Evolutionary conservation across 176 grass and related monocot genomes (phyloP).

Genomic region (Avena insularis): DNA sequence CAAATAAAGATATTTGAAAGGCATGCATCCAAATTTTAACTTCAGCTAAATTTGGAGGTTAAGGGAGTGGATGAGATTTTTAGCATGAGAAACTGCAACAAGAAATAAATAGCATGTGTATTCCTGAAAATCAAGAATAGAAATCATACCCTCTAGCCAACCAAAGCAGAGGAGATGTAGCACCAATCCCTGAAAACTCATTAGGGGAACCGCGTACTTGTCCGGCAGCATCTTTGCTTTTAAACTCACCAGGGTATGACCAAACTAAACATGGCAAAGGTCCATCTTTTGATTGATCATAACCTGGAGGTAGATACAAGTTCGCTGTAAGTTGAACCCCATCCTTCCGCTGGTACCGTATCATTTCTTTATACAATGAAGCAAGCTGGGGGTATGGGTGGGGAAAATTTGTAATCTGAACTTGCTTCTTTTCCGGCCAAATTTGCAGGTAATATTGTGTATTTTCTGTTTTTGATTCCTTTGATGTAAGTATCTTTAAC

Average conservation of each 20-base stretch:
- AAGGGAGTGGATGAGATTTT: neutral
- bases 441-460: slow-evolving; percentile 90
- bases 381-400: slow-evolving; percentile 96
- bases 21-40: neutral
- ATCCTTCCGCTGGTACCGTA: slow-evolving; percentile 91
- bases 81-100: slow-evolving; percentile 2
- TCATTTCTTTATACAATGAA: slow-evolving; percentile 95
- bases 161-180: slow-evolving; percentile 95
- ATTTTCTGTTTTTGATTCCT: slow-evolving; percentile 99
- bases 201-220: slow-evolving; percentile 99
- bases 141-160: slow-evolving; percentile 92
- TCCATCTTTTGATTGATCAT: slow-evolving; percentile 77
- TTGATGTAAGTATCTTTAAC: slow-evolving; percentile 91
- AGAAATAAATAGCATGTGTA: slow-evolving; percentile 28
- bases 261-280: slow-evolving; percentile 93
- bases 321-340: slow-evolving; percentile 97
- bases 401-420: slow-evolving; percentile 97
- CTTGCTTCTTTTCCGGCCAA: slow-evolving; percentile 89
- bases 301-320: slow-evolving; percentile 92
- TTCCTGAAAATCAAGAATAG: slow-evolving; percentile 46
- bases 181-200: slow-evolving; percentile 88
- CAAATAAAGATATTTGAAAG: slow-evolving; percentile 28
- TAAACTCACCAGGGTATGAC: slow-evolving; percentile 99
- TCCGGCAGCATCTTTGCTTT: slow-evolving; percentile 99
- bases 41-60: neutral